These are phyloP conservation scores for Saitozyma podzolica DNA, from an alignment of 768 basidiomycete species.

Conservation along the genomic window DNA sequence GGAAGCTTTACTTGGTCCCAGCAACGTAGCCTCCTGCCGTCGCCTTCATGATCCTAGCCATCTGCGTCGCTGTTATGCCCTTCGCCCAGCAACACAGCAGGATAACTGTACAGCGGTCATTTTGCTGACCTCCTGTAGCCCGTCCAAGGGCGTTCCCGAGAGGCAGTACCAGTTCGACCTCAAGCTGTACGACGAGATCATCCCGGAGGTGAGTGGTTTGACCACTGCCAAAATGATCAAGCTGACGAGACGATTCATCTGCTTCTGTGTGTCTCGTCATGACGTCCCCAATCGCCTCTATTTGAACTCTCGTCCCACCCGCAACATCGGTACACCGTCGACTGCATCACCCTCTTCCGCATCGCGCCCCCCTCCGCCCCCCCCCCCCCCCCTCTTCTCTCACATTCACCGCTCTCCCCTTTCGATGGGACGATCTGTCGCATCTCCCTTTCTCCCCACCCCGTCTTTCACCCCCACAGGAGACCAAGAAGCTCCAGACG, in stretches of 20 bases:
- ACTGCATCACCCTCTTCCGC: too few relatives aligned
- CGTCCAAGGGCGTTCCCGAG: slow-evolving; percentile 55
- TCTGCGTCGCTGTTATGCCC: too few relatives aligned
- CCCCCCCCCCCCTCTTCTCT: too few relatives aligned
- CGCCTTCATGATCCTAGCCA: too few relatives aligned
- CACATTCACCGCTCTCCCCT: too few relatives aligned
- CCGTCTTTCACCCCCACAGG: slow-evolving; percentile 52
- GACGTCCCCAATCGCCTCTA: too few relatives aligned
- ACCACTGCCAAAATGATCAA: background rate
- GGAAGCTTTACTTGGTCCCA: background rate
- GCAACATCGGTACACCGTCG: background rate
- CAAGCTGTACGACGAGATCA: slow-evolving; percentile 72
- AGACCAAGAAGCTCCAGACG: slow-evolving; percentile 63
- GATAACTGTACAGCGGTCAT: background rate
- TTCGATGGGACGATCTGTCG: too few relatives aligned
- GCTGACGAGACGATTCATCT: too few relatives aligned
- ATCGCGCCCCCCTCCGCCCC: too few relatives aligned
- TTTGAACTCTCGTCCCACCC: slow-evolving; percentile 1
- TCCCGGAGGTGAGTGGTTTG: slow-evolving; percentile 63
- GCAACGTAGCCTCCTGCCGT: background rate
- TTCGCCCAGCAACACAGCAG: background rate
- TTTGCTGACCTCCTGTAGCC: slow-evolving; percentile 33
- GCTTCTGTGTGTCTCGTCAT: too few relatives aligned
- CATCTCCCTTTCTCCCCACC: too few relatives aligned
- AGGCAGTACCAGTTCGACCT: slow-evolving; percentile 74